Percentiles rank a stretch among this genome's conserved stretches.
phyloP scores from a whole-genome alignment of 2,329 filamentous ascomycete species.

The Stachybotrys chartarum region DNA sequence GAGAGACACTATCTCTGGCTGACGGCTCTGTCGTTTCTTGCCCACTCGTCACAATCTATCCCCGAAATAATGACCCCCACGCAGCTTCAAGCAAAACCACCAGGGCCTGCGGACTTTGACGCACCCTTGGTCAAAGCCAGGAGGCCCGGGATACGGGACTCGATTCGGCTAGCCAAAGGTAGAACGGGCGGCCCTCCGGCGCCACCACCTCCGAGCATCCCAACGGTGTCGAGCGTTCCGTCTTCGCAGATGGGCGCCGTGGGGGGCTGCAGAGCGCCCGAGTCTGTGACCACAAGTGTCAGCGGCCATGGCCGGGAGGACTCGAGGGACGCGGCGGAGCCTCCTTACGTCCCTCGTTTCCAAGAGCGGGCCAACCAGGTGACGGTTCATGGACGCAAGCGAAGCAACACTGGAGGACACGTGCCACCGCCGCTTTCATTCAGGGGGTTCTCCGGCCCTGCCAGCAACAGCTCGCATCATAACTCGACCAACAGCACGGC shows the following conservation, averaged over 20 bases:
- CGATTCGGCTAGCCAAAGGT: slow-evolving; percentile 80
- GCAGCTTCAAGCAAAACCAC: slow-evolving; percentile 21
- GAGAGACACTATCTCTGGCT: slow-evolving; percentile 95
- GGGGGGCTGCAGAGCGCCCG: slow-evolving; percentile 28
- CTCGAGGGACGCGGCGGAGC: slow-evolving; percentile 58
- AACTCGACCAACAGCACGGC: slow-evolving; percentile 49
- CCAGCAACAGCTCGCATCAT: slow-evolving; percentile 33
- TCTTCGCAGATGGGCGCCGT: slow-evolving; percentile 28
- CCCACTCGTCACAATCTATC: slow-evolving; percentile 76
- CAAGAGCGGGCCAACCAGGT: slow-evolving; percentile 44
- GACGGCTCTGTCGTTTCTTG: slow-evolving; percentile 88
- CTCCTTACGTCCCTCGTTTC: slow-evolving; percentile 66
- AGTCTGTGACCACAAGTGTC: slow-evolving; percentile 30
- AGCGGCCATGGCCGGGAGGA: slow-evolving; percentile 35
- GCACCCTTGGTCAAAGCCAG: slow-evolving; percentile 39
- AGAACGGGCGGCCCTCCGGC: slow-evolving; percentile 35
- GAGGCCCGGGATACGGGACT: slow-evolving; percentile 67
- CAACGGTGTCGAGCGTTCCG: slow-evolving; percentile 43
- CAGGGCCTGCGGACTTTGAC: slow-evolving; percentile 38
- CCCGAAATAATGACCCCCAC: slow-evolving; percentile 61
- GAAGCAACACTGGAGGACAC: slow-evolving; percentile 81
- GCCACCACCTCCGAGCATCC: slow-evolving; percentile 44
- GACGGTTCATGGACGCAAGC: slow-evolving; percentile 66
- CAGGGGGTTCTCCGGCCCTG: slow-evolving; percentile 65
- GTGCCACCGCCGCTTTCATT: slow-evolving; percentile 64